Evolutionary conservation across 306 rosid genomes (phyloP).

Genomic region (Glycine soja): DNA sequence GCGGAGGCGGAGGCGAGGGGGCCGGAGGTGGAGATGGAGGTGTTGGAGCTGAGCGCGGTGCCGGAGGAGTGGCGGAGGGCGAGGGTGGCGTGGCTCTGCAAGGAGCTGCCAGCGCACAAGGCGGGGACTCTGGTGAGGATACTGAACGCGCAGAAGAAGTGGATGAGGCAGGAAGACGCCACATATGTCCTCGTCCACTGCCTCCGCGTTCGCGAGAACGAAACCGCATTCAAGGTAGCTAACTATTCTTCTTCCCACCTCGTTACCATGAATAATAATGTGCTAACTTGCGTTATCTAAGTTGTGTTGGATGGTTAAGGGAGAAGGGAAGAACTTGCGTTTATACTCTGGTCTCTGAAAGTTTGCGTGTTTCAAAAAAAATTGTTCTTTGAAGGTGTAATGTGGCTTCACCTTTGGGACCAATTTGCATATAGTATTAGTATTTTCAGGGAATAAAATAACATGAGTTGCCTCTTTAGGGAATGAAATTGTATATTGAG

Average conservation of each 20-base stretch:
- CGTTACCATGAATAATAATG: background rate
- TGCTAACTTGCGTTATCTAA: no score
- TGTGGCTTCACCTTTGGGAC: background rate
- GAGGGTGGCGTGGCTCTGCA: conserved; percentile 62
- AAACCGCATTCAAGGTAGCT: conserved; percentile 67
- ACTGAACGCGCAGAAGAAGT: conserved; percentile 84
- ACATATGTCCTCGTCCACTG: conserved; percentile 82
- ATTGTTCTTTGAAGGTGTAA: background rate
- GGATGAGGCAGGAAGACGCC: conserved; percentile 72
- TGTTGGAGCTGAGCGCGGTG: conserved; percentile 54
- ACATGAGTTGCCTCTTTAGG: background rate
- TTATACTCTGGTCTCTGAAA: background rate
- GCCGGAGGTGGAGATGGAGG: conserved; percentile 53
- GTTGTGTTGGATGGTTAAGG: no score
- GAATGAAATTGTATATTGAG: background rate
- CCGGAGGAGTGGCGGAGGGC: conserved; percentile 64
- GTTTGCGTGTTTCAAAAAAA: background rate
- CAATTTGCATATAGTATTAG: background rate
- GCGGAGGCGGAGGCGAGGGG: conserved; percentile 39
- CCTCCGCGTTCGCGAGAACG: conserved; percentile 87
- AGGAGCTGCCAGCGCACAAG: conserved; percentile 56
- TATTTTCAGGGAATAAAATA: background rate
- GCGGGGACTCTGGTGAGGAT: conserved; percentile 55
- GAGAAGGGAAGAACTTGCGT: background rate
- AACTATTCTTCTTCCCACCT: background rate